phyloP scores from a whole-genome alignment of 1,139 yeast species.

The Nakaseomyces sp. region DNA sequence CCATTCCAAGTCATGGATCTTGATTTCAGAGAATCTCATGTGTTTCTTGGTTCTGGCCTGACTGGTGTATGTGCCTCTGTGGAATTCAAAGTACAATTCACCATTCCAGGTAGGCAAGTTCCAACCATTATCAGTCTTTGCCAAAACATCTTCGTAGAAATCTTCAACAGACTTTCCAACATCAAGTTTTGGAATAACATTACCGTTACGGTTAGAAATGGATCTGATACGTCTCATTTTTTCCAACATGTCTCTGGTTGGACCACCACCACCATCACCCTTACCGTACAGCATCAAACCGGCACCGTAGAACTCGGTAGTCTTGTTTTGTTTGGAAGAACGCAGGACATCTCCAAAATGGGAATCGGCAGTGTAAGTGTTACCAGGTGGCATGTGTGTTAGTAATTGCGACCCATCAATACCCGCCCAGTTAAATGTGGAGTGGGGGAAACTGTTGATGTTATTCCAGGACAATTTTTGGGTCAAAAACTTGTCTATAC shows the following conservation, averaged over 20 bases:
- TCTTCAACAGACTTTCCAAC: slow-evolving; percentile 65
- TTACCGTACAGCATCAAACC: slow-evolving; percentile 80
- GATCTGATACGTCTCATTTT: slow-evolving; percentile 88
- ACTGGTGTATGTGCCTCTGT: slow-evolving; percentile 92
- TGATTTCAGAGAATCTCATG: slow-evolving; percentile 70
- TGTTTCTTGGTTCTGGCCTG: slow-evolving; percentile 79
- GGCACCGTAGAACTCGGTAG: slow-evolving; percentile 67
- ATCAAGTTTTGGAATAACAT: slow-evolving; percentile 66
- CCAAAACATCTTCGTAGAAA: slow-evolving; percentile 60
- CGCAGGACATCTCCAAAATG: slow-evolving; percentile 86
- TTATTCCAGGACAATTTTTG: slow-evolving; percentile 96
- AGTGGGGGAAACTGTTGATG: slow-evolving; percentile 78
- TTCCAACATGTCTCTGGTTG: slow-evolving; percentile 86
- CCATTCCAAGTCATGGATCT: slow-evolving; percentile 78
- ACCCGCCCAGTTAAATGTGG: slow-evolving; percentile 92
- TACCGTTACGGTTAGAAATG: slow-evolving; percentile 70
- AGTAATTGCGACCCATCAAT: slow-evolving; percentile 87
- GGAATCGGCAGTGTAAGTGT: slow-evolving; percentile 89
- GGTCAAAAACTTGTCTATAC: slow-evolving; percentile 76
- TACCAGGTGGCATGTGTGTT: slow-evolving; percentile 96
- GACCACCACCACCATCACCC: slow-evolving; percentile 99
- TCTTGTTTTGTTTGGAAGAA: slow-evolving; percentile 73
- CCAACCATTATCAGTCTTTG: slow-evolving; percentile 54
- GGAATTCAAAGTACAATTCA: slow-evolving; percentile 88
- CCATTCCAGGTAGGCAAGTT: slow-evolving; percentile 83